A percentile compares a stretch with the other conserved stretches of the same genome.
These are phyloP conservation scores for Scutellaria galericulata DNA, from an alignment of 257 asterid genomes.

Conservation along the genomic window DNA sequence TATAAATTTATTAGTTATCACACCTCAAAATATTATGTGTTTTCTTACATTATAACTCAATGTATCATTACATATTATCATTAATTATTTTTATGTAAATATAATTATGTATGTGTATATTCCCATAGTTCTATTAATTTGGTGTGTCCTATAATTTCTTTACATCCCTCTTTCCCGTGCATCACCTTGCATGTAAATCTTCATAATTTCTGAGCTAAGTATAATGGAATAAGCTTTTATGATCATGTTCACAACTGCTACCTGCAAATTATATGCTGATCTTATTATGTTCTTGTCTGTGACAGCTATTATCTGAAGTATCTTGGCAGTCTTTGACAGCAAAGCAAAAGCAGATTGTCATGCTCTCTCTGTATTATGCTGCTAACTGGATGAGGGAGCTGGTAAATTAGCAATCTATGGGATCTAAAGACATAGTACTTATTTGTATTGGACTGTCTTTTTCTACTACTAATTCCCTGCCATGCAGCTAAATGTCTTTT, in stretches of 20 bases:
- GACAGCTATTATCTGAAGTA: conserved; percentile 61
- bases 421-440: conserved; percentile 9
- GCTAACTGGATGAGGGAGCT: conserved; percentile 92
- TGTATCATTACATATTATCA: not conserved
- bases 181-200: conserved; percentile 1
- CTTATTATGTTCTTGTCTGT: conserved; percentile 33
- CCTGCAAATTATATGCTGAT: conserved; percentile 39
- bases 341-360: conserved; percentile 68
- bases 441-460: conserved; percentile 14
- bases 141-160: not conserved
- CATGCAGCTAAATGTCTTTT: conserved; percentile 74
- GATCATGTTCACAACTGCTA: conserved; percentile 26
- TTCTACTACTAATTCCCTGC: conserved; percentile 33
- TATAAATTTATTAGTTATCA: conserved; percentile 9
- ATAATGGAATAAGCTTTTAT: not conserved
- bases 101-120: not conserved
- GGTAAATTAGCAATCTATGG: conserved; percentile 47
- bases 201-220: conserved; percentile 11
- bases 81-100: not conserved
- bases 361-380: conserved; percentile 76
- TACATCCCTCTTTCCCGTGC: not conserved
- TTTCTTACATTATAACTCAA: not conserved
- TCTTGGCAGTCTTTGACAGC: conserved; percentile 66
- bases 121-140: not conserved
- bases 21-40: not conserved